Percentiles rank a stretch among this genome's conserved stretches.
Evolutionary conservation across 2,329 filamentous ascomycete genomes (phyloP).

Genomic region (Curvularia eragrostidis): DNA sequence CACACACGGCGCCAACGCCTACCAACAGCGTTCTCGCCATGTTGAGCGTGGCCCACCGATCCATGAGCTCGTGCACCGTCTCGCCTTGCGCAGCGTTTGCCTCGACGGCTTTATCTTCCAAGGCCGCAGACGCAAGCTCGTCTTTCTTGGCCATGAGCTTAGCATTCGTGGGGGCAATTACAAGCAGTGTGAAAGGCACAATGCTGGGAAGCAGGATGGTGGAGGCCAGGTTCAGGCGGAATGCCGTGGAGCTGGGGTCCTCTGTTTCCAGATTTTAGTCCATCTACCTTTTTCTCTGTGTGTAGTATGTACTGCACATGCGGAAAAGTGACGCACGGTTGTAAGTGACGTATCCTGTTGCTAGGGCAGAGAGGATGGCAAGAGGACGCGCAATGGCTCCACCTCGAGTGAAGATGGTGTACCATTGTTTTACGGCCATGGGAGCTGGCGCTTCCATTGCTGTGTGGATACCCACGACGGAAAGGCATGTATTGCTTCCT

Average conservation of each 20-base stretch:
- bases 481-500: slow-evolving; percentile 36
- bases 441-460: slow-evolving; percentile 63
- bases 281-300: slow-evolving; percentile 5
- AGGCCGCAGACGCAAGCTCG: slow-evolving; percentile 46
- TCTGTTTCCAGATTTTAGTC: slow-evolving; percentile 22
- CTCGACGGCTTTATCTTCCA: slow-evolving; percentile 50
- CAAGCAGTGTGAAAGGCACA: slow-evolving; percentile 60
- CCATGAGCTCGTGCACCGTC: slow-evolving; percentile 60
- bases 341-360: slow-evolving; percentile 58
- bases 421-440: slow-evolving; percentile 64
- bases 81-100: slow-evolving; percentile 51
- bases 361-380: slow-evolving; percentile 51
- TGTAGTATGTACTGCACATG: background rate
- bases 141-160: slow-evolving; percentile 57
- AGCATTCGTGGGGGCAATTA: slow-evolving; percentile 58
- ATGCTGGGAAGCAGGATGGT: slow-evolving; percentile 56
- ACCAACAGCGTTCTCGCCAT: slow-evolving; percentile 52
- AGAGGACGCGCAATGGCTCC: slow-evolving; percentile 50
- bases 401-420: slow-evolving; percentile 52
- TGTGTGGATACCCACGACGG: slow-evolving; percentile 58
- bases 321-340: slow-evolving; percentile 34
- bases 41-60: slow-evolving; percentile 64
- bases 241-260: slow-evolving; percentile 40
- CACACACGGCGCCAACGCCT: slow-evolving; percentile 34
- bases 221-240: slow-evolving; percentile 57